Conservation (phyloP, 2,329 filamentous ascomycete genomes). For the Beauveria rudraprayagi region DNA sequence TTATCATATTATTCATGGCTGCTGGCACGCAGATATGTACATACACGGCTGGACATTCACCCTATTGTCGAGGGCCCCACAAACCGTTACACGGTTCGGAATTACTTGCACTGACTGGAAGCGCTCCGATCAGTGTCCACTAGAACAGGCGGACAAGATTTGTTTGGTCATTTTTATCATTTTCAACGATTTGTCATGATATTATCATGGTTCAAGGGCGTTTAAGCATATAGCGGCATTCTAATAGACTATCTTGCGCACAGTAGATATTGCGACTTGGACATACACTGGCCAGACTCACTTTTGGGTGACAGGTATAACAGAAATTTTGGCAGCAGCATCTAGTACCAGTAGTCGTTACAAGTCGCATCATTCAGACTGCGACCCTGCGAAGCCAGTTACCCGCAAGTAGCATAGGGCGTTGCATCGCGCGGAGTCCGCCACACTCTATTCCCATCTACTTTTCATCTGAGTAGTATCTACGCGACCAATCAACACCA, state of each 20-base stretch:
- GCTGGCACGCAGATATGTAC: neutral
- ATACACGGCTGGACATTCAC: neutral
- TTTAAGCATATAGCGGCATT: neutral
- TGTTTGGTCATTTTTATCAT: neutral
- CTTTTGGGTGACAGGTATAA: too few species aligned
- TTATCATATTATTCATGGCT: neutral
- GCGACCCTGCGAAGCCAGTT: neutral
- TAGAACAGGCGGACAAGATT: neutral
- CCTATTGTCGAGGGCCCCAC: neutral
- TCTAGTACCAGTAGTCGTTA: neutral
- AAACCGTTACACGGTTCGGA: neutral
- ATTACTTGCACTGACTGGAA: slow-evolving; percentile 2
- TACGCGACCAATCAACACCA: too few species aligned
- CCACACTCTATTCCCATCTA: neutral
- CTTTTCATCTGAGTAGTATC: too few species aligned
- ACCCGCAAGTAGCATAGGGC: neutral
- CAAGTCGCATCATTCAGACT: neutral
- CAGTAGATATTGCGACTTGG: too few species aligned
- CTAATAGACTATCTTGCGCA: neutral
- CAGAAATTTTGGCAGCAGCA: neutral
- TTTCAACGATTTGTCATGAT: neutral
- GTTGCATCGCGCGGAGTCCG: neutral
- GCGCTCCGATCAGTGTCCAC: slow-evolving; percentile 4
- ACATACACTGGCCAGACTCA: too few species aligned
- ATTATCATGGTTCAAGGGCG: neutral